phyloP scores from a whole-genome alignment of 1,284 basidiomycete species.

The Irpex lacteus region DNA sequence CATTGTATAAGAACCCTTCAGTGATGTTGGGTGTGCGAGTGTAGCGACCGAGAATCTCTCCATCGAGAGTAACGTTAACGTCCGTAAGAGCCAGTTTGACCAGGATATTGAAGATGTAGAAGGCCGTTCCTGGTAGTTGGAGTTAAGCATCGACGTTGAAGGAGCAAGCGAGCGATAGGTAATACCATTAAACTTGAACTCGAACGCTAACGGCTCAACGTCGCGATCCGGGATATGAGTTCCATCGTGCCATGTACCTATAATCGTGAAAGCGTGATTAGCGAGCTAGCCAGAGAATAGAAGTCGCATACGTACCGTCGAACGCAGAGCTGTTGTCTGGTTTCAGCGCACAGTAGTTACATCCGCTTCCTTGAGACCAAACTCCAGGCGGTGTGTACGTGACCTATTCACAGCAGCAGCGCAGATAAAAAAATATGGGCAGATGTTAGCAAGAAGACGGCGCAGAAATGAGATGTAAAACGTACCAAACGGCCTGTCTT shows the following conservation, averaged over 20 bases:
- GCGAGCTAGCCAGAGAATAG: neutral
- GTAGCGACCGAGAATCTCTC: neutral
- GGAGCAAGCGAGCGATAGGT: neutral
- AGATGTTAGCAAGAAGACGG: neutral
- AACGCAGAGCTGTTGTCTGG: neutral
- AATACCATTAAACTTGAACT: conserved; percentile 17
- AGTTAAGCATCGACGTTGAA: neutral
- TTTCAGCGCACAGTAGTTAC: conserved; percentile 2
- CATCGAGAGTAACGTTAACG: conserved; percentile 1
- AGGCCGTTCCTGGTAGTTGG: conserved; percentile 8
- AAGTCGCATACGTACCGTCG: neutral
- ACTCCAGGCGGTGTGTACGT: neutral
- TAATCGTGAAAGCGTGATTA: neutral
- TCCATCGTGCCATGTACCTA: conserved; percentile 10
- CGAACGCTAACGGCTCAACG: neutral
- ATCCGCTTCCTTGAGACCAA: conserved; percentile 6
- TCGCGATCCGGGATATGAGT: neutral
- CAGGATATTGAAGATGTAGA: conserved; percentile 13
- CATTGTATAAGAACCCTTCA: neutral
- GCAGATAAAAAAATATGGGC: neutral
- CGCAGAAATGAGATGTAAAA: neutral
- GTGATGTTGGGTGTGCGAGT: neutral
- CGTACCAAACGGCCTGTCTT: conserved; percentile 4
- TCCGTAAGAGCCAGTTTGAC: conserved; percentile 1
- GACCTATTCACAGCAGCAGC: neutral